Evolutionary conservation across 805 yeast genomes (phyloP).

Genomic region (Spathaspora passalidarum): DNA sequence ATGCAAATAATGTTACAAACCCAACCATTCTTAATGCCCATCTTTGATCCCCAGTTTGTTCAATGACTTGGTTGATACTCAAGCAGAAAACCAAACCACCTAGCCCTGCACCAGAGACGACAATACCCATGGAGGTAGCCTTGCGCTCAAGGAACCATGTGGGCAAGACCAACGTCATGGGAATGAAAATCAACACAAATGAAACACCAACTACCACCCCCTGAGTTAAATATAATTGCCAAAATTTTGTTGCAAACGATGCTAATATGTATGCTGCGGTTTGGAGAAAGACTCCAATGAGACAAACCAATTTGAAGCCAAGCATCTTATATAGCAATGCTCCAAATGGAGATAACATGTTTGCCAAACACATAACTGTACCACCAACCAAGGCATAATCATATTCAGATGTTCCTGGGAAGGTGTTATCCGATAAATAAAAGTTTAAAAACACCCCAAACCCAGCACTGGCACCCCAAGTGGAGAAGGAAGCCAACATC

Average conservation of each 20-base stretch:
- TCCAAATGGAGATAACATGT: constrained; percentile 53
- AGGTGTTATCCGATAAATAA: constrained; percentile 35
- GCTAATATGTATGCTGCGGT: constrained; percentile 48
- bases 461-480: constrained; percentile 59
- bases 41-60: constrained; percentile 36
- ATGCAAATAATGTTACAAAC: constrained; percentile 24
- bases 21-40: constrained; percentile 46
- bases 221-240: constrained; percentile 54
- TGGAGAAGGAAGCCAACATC: constrained; percentile 42
- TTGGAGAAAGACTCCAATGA: constrained; percentile 43
- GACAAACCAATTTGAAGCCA: constrained; percentile 48
- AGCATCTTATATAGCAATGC: constrained; percentile 45
- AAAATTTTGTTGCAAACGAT: constrained; percentile 45
- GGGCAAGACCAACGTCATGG: constrained; percentile 43
- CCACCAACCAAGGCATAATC: constrained; percentile 55
- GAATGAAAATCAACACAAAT: constrained; percentile 41
- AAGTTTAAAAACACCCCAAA: constrained; percentile 58
- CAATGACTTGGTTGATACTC: constrained; percentile 37
- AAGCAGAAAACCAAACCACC: constrained; percentile 53
- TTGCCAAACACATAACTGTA: constrained; percentile 49
- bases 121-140: constrained; percentile 48
- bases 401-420: constrained; percentile 42
- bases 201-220: constrained; percentile 51
- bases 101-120: constrained; percentile 46
- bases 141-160: constrained; percentile 47